These are phyloP conservation scores for Suillus luteus DNA, from an alignment of 768 basidiomycete species.

Conservation along the genomic window DNA sequence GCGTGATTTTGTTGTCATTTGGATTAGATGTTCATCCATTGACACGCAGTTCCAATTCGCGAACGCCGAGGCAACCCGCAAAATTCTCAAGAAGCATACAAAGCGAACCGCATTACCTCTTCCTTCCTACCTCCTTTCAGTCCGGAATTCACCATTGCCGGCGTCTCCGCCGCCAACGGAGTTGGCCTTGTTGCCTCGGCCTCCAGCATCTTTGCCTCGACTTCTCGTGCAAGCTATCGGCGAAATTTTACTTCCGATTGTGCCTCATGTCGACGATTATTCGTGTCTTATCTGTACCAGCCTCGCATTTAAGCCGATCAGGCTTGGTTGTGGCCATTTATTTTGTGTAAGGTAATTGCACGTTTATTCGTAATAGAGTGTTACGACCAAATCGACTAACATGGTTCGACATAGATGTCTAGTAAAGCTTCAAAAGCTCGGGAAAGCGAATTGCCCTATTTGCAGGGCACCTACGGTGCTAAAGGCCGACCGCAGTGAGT, in stretches of 20 bases:
- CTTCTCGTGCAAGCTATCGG: constrained; percentile 82
- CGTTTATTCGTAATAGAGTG: background rate
- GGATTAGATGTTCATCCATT: background rate
- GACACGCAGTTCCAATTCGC: constrained; percentile 69
- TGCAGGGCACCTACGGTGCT: constrained; percentile 81
- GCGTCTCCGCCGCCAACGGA: constrained; percentile 30
- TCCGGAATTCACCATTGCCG: constrained; percentile 17
- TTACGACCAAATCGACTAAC: background rate
- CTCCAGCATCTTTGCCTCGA: constrained; percentile 51
- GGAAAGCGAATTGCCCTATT: constrained; percentile 76
- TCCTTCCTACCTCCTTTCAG: constrained; percentile 35
- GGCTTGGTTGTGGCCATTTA: constrained; percentile 77
- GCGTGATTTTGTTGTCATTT: constrained; percentile 10
- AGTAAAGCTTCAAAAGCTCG: constrained; percentile 89
- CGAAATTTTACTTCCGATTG: constrained; percentile 76
- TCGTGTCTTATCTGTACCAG: constrained; percentile 84
- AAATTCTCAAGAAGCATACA: constrained; percentile 93
- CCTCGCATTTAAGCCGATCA: constrained; percentile 91
- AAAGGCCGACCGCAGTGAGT: constrained; percentile 73
- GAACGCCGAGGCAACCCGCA: constrained; percentile 86
- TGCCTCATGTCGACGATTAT: constrained; percentile 84
- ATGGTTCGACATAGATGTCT: constrained; percentile 53
- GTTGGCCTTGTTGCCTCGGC: constrained; percentile 26
- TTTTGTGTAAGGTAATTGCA: constrained; percentile 62
- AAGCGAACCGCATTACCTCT: constrained; percentile 85